phyloP scores from a whole-genome alignment of 345 rosid genomes.

The Heritiera fomes region DNA sequence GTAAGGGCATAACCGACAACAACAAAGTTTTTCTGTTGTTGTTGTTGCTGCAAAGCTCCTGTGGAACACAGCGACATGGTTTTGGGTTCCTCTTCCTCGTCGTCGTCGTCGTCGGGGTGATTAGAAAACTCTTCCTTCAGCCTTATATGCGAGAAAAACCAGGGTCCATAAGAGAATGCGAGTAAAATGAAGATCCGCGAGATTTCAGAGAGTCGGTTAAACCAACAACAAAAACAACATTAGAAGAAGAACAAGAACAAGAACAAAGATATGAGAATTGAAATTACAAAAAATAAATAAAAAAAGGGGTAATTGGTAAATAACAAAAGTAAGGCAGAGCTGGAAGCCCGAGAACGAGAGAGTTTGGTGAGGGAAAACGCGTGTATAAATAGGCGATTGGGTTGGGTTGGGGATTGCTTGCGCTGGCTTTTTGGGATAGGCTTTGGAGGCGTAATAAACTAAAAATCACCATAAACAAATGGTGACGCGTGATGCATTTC shows the following conservation, averaged over 20 bases:
- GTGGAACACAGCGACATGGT: conserved; percentile 21
- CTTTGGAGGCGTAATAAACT: no score
- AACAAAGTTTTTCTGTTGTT: conserved; percentile 34
- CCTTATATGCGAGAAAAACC: conserved; percentile 34
- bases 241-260: no score
- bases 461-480: no score
- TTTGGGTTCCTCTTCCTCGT: not conserved
- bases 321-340: no score
- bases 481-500: no score
- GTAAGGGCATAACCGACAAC: conserved; percentile 86
- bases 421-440: no score
- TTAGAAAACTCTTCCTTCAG: conserved; percentile 32
- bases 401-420: no score
- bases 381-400: no score
- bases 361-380: no score
- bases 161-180: not conserved
- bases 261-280: not conserved
- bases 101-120: conserved; percentile 19
- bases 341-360: no score
- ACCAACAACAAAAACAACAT: not conserved
- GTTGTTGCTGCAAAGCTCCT: conserved; percentile 32
- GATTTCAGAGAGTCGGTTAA: conserved; percentile 12
- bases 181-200: not conserved
- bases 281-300: no score
- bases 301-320: not conserved